phyloP scores from a whole-genome alignment of 257 asterid genomes.

The Voacanga thouarsii region DNA sequence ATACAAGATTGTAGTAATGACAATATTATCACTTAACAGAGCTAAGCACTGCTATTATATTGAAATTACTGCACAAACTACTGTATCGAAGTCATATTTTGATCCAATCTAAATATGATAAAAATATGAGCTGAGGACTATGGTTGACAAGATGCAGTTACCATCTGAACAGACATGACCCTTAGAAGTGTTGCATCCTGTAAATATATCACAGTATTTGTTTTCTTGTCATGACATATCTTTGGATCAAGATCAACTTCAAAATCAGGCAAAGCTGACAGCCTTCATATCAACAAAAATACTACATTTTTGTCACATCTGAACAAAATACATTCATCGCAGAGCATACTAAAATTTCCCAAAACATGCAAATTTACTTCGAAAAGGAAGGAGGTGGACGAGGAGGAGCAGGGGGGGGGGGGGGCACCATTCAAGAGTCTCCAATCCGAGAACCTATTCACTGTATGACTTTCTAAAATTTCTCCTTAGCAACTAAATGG shows the following conservation, averaged over 20 bases:
- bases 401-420: no score
- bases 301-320: neutral
- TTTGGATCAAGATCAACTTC: slow-evolving; percentile 1
- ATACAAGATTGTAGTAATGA: neutral
- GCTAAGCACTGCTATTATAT: neutral
- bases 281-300: neutral
- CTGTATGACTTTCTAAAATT: neutral
- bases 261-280: neutral
- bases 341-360: neutral
- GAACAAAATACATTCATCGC: neutral
- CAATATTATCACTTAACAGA: neutral
- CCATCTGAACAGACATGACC: neutral
- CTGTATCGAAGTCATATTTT: neutral
- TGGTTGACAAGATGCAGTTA: neutral
- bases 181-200: neutral
- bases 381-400: no score
- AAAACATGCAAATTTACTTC: neutral
- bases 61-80: neutral
- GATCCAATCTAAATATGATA: neutral
- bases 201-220: neutral
- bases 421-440: neutral
- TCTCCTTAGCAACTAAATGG: neutral
- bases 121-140: neutral
- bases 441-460: no score
- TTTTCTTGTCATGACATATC: neutral